Evolutionary conservation across 371 early-diverging fungal species (phyloP).

Genomic region (Mucor circinelloides): DNA sequence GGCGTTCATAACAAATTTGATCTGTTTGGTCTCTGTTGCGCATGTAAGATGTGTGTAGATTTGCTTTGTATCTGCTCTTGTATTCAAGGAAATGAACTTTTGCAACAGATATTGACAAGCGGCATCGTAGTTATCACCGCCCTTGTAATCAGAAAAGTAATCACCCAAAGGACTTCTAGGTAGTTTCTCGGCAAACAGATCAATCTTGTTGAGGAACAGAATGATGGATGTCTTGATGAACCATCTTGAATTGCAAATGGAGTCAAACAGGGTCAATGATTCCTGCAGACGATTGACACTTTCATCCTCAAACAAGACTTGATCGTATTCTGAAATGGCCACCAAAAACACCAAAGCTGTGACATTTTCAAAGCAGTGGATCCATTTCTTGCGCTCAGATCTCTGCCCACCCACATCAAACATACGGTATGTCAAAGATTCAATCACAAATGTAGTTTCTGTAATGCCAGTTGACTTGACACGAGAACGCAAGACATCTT

Average conservation of each 20-base stretch:
- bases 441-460: constrained; percentile 85
- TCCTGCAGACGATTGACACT: constrained; percentile 74
- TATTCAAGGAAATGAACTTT: constrained; percentile 47
- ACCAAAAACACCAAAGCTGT: constrained; percentile 93
- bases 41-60: constrained; percentile 60
- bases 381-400: constrained; percentile 94
- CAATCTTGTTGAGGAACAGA: constrained; percentile 85
- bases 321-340: constrained; percentile 95
- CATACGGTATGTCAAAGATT: constrained; percentile 82
- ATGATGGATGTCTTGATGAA: constrained; percentile 81
- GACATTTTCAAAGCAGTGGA: constrained; percentile 94
- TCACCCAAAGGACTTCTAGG: constrained; percentile 59
- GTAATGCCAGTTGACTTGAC: constrained; percentile 88
- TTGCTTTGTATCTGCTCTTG: constrained; percentile 45
- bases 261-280: constrained; percentile 71
- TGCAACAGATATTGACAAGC: constrained; percentile 53
- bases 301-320: constrained; percentile 91
- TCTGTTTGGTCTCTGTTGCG: constrained; percentile 75
- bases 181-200: constrained; percentile 76
- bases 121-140: constrained; percentile 68
- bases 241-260: constrained; percentile 80
- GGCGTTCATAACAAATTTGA: constrained; percentile 75
- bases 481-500: constrained; percentile 81
- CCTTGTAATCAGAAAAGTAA: constrained; percentile 77
- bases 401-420: constrained; percentile 95